A percentile compares a stretch with the other conserved stretches of the same genome.
These are phyloP conservation scores for Saccharomycopsis sp. DNA, from an alignment of 805 yeast species.

Conservation along the genomic window DNA sequence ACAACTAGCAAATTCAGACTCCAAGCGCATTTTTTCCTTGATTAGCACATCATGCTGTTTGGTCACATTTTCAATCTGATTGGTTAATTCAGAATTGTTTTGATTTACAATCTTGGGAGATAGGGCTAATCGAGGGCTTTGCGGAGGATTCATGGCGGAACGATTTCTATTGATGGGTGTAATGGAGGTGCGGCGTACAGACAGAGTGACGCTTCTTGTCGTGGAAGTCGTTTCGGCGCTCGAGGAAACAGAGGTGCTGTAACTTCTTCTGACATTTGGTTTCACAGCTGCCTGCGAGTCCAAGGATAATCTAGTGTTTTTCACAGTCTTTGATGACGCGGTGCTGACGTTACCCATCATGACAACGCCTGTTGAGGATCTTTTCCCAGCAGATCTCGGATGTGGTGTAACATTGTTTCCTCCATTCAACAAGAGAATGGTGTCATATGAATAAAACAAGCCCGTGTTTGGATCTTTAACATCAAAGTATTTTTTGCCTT, in stretches of 20 bases:
- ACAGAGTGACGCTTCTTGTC: background rate
- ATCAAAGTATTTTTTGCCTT: conserved; percentile 60
- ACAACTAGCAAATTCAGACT: conserved; percentile 9
- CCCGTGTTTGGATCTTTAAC: conserved; percentile 63
- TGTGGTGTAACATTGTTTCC: background rate
- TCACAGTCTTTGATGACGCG: background rate
- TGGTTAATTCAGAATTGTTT: background rate
- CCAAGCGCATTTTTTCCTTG: conserved; percentile 10
- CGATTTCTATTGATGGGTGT: background rate
- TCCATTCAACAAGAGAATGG: conserved; percentile 9
- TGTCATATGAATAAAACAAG: conserved; percentile 56
- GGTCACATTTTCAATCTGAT: conserved; percentile 5
- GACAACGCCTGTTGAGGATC: conserved; percentile 2
- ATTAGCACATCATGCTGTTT: conserved; percentile 6
- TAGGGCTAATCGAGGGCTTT: background rate
- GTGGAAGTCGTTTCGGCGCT: background rate
- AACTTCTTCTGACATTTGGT: conserved; percentile 1
- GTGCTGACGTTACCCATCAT: too few species aligned
- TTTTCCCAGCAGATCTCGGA: background rate
- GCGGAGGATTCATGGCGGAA: background rate
- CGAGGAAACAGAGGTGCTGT: conserved; percentile 2
- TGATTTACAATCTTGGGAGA: background rate
- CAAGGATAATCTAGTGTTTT: conserved; percentile 8
- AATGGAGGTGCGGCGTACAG: background rate
- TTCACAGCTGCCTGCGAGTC: conserved; percentile 9